Evolutionary conservation across 805 yeast genomes (phyloP).

Genomic region (Saccharomycopsis capsularis): DNA sequence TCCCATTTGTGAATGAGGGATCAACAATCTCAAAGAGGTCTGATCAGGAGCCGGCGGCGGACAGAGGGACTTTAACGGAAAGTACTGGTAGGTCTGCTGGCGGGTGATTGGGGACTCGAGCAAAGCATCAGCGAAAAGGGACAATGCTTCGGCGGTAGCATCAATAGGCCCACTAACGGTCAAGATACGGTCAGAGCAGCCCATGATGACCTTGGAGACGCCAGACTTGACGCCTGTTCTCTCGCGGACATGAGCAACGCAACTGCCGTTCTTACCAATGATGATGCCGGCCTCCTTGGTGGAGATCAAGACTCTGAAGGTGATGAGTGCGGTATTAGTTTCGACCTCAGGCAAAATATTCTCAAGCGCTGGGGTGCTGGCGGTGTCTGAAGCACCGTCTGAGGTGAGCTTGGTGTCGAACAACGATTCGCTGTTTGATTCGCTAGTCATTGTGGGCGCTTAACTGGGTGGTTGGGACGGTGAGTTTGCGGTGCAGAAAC

Average conservation of each 20-base stretch:
- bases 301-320: conserved; percentile 56
- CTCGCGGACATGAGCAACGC: conserved; percentile 69
- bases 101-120: conserved; percentile 31
- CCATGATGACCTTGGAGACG: conserved; percentile 70
- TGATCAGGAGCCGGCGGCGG: conserved; percentile 45
- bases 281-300: conserved; percentile 86
- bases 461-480: not conserved
- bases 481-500: too few species aligned
- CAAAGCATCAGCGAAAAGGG: conserved; percentile 61
- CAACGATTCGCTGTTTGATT: conserved; percentile 2
- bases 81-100: conserved; percentile 39
- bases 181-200: conserved; percentile 75
- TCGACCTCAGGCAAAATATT: conserved; percentile 14
- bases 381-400: not conserved
- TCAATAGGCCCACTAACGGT: conserved; percentile 71
- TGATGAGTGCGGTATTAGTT: conserved; percentile 26
- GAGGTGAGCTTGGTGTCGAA: conserved; percentile 6
- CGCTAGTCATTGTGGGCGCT: not conserved
- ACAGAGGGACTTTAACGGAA: conserved; percentile 55
- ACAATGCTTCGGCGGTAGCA: conserved; percentile 61
- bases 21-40: conserved; percentile 56
- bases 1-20: conserved; percentile 84
- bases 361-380: not conserved
- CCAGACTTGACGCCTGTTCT: conserved; percentile 79
- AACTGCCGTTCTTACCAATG: conserved; percentile 78